A percentile compares a stretch with the other conserved stretches of the same genome.
phyloP scores from a whole-genome alignment of 163 green algal genomes.

The Trebouxia gelatinosa region DNA sequence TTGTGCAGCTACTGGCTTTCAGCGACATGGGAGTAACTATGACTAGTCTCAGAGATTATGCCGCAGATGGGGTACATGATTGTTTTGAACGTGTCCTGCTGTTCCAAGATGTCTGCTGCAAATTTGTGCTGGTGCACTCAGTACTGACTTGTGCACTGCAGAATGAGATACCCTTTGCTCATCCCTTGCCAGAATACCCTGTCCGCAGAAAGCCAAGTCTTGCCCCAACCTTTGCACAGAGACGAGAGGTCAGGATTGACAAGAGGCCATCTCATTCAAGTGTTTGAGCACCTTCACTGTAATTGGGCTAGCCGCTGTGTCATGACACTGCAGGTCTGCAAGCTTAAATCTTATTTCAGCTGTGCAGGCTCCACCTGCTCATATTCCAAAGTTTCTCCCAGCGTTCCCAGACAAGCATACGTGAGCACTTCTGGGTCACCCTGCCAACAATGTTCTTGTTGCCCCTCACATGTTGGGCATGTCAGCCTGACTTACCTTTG shows the following conservation, averaged over 20 bases:
- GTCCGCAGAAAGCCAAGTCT: slow-evolving; percentile 38
- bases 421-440: slow-evolving; percentile 38
- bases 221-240: slow-evolving; percentile 64
- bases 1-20: slow-evolving; percentile 57
- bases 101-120: neutral
- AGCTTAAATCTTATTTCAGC: no score
- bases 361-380: slow-evolving; percentile 51
- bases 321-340: no score
- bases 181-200: slow-evolving; percentile 60
- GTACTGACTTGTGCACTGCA: no score
- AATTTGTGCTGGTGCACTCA: no score
- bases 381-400: slow-evolving; percentile 76
- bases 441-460: neutral
- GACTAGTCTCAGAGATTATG: slow-evolving; percentile 54
- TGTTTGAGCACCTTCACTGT: no score
- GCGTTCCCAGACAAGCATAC: slow-evolving; percentile 87
- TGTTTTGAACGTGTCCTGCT: neutral
- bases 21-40: slow-evolving; percentile 67
- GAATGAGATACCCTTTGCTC: slow-evolving; percentile 60
- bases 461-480: no score
- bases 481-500: no score
- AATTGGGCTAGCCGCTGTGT: no score
- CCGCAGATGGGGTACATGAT: slow-evolving; percentile 21
- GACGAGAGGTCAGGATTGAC: no score
- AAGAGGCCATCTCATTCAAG: no score